Evolutionary conservation across 805 yeast genomes (phyloP).

Genomic region (Kluyveromyces dobzhanskii): DNA sequence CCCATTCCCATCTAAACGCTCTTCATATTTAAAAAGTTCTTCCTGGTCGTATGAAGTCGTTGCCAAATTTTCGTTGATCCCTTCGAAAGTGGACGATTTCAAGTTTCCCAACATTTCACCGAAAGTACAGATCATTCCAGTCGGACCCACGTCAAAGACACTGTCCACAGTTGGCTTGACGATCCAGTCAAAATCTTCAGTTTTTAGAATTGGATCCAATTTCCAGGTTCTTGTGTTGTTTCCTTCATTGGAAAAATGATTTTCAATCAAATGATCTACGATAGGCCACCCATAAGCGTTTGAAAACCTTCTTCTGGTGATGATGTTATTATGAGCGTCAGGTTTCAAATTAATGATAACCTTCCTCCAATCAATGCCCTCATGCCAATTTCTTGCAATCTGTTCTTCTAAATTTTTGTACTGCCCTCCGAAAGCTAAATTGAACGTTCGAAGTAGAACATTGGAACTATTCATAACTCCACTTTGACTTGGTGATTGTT

Average conservation of each 20-base stretch:
- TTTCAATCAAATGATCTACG: conserved; percentile 55
- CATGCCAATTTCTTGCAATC: conserved; percentile 64
- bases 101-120: conserved; percentile 48
- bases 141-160: conserved; percentile 52
- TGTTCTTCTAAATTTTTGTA: conserved; percentile 42
- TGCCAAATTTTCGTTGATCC: conserved; percentile 9
- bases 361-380: conserved; percentile 63
- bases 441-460: conserved; percentile 29
- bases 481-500: conserved; percentile 8
- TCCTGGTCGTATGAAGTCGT: conserved; percentile 7
- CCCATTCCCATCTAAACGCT: conserved; percentile 3
- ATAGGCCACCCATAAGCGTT: conserved; percentile 86
- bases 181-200: conserved; percentile 42
- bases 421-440: conserved; percentile 19
- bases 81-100: conserved; percentile 14
- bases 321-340: conserved; percentile 70
- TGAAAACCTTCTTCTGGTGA: conserved; percentile 61
- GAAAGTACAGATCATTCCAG: conserved; percentile 60
- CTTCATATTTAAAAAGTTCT: conserved; percentile 9
- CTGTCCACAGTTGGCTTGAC: conserved; percentile 29
- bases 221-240: conserved; percentile 9
- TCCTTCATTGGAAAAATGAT: conserved; percentile 41
- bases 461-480: conserved; percentile 15
- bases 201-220: conserved; percentile 9
- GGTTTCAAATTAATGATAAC: conserved; percentile 58